Evolutionary conservation across 1,139 yeast species (phyloP).

Genomic region (Geotrichum klebahnii): DNA sequence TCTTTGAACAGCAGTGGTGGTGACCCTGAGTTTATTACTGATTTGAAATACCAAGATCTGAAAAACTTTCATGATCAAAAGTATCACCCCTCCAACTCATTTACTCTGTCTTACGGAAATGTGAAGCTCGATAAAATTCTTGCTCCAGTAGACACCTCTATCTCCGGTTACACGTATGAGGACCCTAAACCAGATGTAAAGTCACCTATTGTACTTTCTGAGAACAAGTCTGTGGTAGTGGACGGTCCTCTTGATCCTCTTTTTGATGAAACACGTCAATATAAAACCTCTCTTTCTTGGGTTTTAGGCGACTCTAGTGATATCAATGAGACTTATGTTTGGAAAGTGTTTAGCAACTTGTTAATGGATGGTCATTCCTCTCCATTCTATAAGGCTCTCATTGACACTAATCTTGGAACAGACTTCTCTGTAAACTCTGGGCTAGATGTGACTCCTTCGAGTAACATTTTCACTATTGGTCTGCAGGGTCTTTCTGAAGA

Average conservation of each 20-base stretch:
- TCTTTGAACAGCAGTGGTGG: constrained; percentile 90
- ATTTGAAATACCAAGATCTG: constrained; percentile 67
- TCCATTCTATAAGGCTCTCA: constrained; percentile 75
- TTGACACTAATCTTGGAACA: constrained; percentile 79
- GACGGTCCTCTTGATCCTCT: constrained; percentile 83
- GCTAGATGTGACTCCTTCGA: constrained; percentile 74
- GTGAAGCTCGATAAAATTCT: constrained; percentile 63
- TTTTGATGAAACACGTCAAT: constrained; percentile 66
- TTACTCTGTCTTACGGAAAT: constrained; percentile 82
- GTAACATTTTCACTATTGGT: constrained; percentile 78
- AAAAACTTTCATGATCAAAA: constrained; percentile 65
- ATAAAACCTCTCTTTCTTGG: constrained; percentile 84
- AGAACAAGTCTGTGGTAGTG: constrained; percentile 41
- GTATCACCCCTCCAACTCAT: constrained; percentile 89
- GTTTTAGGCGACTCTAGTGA: constrained; percentile 70
- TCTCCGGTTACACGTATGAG: constrained; percentile 46
- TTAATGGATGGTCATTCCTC: constrained; percentile 90
- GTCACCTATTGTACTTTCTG: constrained; percentile 46
- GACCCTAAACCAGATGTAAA: constrained; percentile 35
- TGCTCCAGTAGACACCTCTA: constrained; percentile 51
- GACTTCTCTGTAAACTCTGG: constrained; percentile 90
- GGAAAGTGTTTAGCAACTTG: constrained; percentile 68
- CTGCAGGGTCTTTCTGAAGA: constrained; percentile 64
- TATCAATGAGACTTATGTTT: constrained; percentile 63
- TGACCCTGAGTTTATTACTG: constrained; percentile 77